Evolutionary conservation across 495 filamentous ascomycete genomes (phyloP).

Genomic region (Penicillium lagena): DNA sequence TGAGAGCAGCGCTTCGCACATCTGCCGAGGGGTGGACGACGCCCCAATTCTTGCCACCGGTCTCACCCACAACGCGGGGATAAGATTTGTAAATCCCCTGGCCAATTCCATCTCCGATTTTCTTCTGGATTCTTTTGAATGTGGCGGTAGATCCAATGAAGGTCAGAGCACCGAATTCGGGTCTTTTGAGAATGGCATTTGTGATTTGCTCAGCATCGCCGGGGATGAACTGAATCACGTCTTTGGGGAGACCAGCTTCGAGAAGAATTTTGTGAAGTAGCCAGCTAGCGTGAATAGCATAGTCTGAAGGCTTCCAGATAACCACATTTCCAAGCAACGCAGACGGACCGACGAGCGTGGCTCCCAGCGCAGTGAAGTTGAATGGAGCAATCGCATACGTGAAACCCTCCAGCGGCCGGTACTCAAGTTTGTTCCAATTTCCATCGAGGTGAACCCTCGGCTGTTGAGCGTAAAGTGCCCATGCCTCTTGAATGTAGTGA

Average conservation of each 20-base stretch:
- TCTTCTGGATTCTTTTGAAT: conserved; percentile 66
- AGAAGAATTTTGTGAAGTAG: conserved; percentile 72
- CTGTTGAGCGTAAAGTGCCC: conserved; percentile 67
- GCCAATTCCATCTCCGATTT: conserved; percentile 63
- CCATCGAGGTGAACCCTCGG: conserved; percentile 47
- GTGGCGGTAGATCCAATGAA: conserved; percentile 75
- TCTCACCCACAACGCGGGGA: conserved; percentile 78
- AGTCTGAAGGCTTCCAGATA: conserved; percentile 80
- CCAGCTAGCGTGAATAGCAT: conserved; percentile 67
- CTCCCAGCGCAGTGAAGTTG: conserved; percentile 76
- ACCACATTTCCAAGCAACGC: conserved; percentile 79
- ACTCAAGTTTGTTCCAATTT: conserved; percentile 72
- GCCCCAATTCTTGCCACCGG: conserved; percentile 87
- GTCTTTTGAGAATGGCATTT: conserved; percentile 57
- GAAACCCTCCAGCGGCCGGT: conserved; percentile 75
- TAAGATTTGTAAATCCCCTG: conserved; percentile 63
- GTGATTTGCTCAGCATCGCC: conserved; percentile 73
- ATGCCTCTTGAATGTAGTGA: conserved; percentile 69
- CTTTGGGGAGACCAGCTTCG: conserved; percentile 70
- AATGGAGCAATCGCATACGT: conserved; percentile 21
- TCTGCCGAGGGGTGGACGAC: conserved; percentile 69
- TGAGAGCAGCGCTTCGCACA: conserved; percentile 62
- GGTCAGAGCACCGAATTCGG: conserved; percentile 66
- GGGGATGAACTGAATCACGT: conserved; percentile 77
- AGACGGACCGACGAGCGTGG: conserved; percentile 66